Evolutionary conservation across 1,284 basidiomycete genomes (phyloP).

Genomic region (Cronartium quercuum): DNA sequence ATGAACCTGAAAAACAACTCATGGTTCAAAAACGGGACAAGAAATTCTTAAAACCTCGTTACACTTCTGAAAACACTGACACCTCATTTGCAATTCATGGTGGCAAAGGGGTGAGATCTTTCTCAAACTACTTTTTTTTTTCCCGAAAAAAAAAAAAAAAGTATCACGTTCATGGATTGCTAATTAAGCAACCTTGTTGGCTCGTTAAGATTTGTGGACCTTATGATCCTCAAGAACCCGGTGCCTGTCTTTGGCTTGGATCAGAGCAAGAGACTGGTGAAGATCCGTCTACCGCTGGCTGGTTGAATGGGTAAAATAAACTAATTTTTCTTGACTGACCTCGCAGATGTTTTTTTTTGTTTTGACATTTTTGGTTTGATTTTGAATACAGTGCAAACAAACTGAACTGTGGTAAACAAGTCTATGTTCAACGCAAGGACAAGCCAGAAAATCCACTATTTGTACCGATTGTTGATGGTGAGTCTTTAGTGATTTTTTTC

Average conservation of each 20-base stretch:
- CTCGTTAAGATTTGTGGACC: conserved; percentile 6
- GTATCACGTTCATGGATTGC: background rate
- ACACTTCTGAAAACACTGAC: background rate
- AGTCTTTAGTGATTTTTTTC: background rate
- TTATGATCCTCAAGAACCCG: background rate
- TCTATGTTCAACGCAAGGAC: conserved; percentile 1
- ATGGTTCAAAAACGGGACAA: no score
- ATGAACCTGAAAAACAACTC: no score
- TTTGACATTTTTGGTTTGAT: background rate
- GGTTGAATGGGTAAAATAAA: background rate
- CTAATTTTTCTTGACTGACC: no score
- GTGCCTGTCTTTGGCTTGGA: conserved; percentile 16
- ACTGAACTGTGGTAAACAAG: background rate
- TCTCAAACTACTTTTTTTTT: background rate
- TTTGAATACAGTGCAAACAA: background rate
- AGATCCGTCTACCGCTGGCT: background rate
- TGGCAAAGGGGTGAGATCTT: background rate
- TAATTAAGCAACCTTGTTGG: background rate
- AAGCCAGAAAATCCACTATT: background rate
- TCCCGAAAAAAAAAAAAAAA: background rate
- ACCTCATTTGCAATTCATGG: background rate
- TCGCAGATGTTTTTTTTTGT: background rate
- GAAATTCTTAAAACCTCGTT: background rate
- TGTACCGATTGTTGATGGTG: conserved; percentile 6
- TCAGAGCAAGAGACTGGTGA: background rate